Evolutionary conservation across 108 stramenopile genomes (phyloP), one percentile per base, ranked within the genome.

Genomic region (Fistulifera pelliculosa): DNA sequence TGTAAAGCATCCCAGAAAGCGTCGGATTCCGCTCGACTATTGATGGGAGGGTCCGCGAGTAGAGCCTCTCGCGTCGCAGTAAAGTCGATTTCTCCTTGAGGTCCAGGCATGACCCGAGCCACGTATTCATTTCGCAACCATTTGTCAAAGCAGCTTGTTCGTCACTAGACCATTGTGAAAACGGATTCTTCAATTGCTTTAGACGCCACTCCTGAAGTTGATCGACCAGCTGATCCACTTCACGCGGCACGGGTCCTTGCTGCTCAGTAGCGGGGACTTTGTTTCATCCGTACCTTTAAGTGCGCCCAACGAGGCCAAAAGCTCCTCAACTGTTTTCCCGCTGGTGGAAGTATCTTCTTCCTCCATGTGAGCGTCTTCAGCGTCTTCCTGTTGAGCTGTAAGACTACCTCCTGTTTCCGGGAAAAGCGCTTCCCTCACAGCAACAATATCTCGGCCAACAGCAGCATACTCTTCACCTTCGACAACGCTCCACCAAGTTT

Each of bases 191-290:
- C 0, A 51, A 54, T 61, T 85, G 73, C 55, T 70, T 63, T 18
- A 49, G 55, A 35, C 85, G 72, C 88, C 88, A 90, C 0, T 62
- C 76, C 69, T 86, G 84, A 28, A 90, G 62, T 57, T 85, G 74
- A 47, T 81, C 70, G 45, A 76, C 79, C 43, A 81, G 61, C 15
- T 16, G 13, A 22, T 69, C 56, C 47, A 52, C 3, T 8, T 52
- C 21, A 4, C 3, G 61, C 1, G 62, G 31, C 12, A 49, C 15
- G 4, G 45, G 18, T 23, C 31, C 64, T 7, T 13, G 15, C 1
- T 28, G 24, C 11, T 41, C 12, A 2, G 6, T 1, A 21, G 21
- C 0, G 12, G 61, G 22, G 22, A 2, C 25, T 27, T n/a, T 27
- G 22, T 6, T 23, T 17, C 19, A 27, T 51, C 50, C 41, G 41